phyloP scores from a whole-genome alignment of 2,329 filamentous ascomycete species.

The Penicillium sp. region DNA sequence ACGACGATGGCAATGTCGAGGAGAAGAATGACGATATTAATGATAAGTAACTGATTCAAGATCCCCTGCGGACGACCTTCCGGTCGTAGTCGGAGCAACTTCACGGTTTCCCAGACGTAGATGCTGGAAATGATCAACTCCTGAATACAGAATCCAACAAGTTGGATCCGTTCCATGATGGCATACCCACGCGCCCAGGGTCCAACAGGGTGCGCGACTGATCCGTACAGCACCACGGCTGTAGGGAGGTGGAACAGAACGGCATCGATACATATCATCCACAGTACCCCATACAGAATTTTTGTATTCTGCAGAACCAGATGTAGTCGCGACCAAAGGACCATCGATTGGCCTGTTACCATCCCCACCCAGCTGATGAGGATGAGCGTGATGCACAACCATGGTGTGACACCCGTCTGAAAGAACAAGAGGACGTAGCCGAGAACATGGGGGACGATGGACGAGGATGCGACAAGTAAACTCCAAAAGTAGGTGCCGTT shows the following conservation, averaged over 20 bases:
- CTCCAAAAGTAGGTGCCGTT: conserved; percentile 51
- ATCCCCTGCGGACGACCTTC: conserved; percentile 21
- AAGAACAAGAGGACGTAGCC: conserved; percentile 48
- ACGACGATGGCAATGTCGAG: conserved; percentile 48
- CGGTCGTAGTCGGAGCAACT: conserved; percentile 23
- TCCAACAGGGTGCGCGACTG: conserved; percentile 19
- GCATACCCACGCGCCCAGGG: conserved; percentile 36
- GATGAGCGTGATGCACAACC: conserved; percentile 40
- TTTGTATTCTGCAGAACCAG: conserved; percentile 41
- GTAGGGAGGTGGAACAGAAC: conserved; percentile 44
- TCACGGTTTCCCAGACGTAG: conserved; percentile 53
- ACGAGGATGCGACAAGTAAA: conserved; percentile 42
- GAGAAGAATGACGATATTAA: conserved; percentile 49
- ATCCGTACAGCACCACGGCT: conserved; percentile 41
- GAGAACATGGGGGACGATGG: conserved; percentile 43
- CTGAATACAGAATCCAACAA: conserved; percentile 55
- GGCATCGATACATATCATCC: conserved; percentile 47
- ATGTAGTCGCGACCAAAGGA: conserved; percentile 50
- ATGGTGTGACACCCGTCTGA: conserved; percentile 29
- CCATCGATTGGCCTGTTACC: conserved; percentile 48
- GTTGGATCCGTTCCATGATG: conserved; percentile 54
- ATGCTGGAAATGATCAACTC: conserved; percentile 54
- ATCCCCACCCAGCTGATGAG: conserved; percentile 44
- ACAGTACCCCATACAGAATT: conserved; percentile 38
- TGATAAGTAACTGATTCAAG: conserved; percentile 51